Conservation (phyloP, 768 basidiomycete species). For the Auricularia heimuer region DNA sequence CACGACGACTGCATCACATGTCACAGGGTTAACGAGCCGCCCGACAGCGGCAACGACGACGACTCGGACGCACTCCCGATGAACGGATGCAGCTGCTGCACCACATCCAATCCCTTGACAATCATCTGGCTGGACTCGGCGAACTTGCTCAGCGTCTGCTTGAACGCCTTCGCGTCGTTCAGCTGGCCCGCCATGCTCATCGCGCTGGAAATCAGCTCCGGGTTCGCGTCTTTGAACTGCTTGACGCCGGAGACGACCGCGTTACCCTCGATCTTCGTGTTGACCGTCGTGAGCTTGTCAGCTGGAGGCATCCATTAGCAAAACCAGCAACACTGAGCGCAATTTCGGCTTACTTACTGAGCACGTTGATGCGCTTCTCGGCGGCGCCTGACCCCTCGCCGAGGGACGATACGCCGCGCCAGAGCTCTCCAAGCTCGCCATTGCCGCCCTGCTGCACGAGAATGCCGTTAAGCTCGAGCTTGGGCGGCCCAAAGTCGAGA, state of each 20-base stretch:
- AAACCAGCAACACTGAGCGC: background rate
- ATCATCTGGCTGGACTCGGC: background rate
- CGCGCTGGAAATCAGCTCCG: background rate
- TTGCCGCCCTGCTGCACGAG: background rate
- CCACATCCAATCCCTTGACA: background rate
- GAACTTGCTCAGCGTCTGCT: background rate
- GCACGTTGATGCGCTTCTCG: background rate
- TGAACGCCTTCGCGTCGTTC: background rate
- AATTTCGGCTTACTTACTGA: background rate
- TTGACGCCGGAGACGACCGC: background rate
- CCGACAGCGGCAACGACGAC: background rate
- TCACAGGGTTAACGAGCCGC: background rate
- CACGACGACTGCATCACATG: background rate
- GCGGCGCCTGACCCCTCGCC: background rate
- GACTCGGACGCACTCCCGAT: slow-evolving; percentile 3
- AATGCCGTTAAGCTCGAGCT: background rate
- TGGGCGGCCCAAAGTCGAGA: background rate
- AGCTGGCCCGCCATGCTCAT: background rate
- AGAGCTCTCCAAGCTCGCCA: background rate
- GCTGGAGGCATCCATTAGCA: background rate
- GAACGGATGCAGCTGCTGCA: slow-evolving; percentile 6
- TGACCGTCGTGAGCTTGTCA: background rate
- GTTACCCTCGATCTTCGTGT: background rate
- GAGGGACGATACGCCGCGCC: background rate
- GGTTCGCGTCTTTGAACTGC: background rate